phyloP scores from a whole-genome alignment of 1,284 basidiomycete species.

The Lentinula novae-zelandiae region DNA sequence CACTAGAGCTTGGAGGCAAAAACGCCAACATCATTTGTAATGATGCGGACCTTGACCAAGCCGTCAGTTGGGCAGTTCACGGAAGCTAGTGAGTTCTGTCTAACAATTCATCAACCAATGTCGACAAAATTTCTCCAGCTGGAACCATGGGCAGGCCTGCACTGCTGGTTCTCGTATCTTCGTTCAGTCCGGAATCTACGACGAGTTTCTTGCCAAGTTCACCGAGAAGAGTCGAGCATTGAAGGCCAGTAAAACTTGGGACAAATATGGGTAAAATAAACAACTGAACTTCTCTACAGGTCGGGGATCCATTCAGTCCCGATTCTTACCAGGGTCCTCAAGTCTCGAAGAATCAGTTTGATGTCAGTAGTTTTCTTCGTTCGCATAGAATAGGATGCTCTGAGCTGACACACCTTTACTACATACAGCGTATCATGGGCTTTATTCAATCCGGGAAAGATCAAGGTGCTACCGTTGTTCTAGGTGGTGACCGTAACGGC shows the following conservation, averaged over 20 bases:
- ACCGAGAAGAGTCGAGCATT: slow-evolving; percentile 41
- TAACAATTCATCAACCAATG: not conserved
- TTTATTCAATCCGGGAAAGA: slow-evolving; percentile 86
- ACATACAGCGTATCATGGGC: slow-evolving; percentile 64
- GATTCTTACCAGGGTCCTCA: slow-evolving; percentile 73
- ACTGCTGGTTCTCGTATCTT: slow-evolving; percentile 68
- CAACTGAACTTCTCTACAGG: not conserved
- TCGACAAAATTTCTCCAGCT: slow-evolving; percentile 2
- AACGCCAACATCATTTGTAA: slow-evolving; percentile 66
- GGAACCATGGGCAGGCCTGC: slow-evolving; percentile 54
- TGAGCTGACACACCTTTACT: not conserved
- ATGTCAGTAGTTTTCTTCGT: slow-evolving; percentile 34
- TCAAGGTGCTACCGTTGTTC: slow-evolving; percentile 76
- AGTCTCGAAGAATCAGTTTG: slow-evolving; percentile 53
- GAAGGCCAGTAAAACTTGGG: slow-evolving; percentile 32
- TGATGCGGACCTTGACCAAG: slow-evolving; percentile 61
- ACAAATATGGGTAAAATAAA: not conserved
- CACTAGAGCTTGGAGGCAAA: slow-evolving; percentile 58
- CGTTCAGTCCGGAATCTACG: slow-evolving; percentile 64
- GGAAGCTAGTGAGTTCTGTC: slow-evolving; percentile 59
- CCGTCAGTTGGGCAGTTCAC: slow-evolving; percentile 67
- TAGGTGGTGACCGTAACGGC: slow-evolving; percentile 77
- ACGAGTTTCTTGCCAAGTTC: slow-evolving; percentile 49
- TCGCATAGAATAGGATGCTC: not conserved
- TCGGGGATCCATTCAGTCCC: slow-evolving; percentile 60